These are phyloP conservation scores for Monilinia vaccinii-corymbosi DNA, from an alignment of 2,329 filamentous ascomycete genomes.

Conservation along the genomic window DNA sequence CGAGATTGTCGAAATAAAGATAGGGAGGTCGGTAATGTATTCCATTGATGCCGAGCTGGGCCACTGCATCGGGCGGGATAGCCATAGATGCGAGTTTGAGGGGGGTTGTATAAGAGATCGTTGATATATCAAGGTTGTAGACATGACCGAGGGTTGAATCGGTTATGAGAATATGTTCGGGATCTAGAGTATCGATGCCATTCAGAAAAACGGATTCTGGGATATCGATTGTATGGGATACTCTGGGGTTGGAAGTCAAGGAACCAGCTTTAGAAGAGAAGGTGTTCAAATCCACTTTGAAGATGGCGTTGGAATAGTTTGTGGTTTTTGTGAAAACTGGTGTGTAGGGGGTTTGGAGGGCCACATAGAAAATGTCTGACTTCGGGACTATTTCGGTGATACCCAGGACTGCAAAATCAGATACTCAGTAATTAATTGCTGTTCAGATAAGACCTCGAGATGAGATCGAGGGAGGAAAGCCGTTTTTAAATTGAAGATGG, in stretches of 20 bases:
- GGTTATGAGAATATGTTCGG: constrained; percentile 16
- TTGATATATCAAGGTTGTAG: constrained; percentile 19
- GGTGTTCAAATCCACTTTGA: constrained; percentile 18
- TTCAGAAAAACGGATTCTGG: constrained; percentile 18
- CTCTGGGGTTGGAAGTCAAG: not conserved
- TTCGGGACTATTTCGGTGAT: constrained; percentile 23
- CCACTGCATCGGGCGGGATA: not conserved
- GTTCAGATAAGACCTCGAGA: not conserved
- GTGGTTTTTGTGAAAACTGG: constrained; percentile 21
- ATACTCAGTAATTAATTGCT: not conserved
- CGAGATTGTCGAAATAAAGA: constrained; percentile 25
- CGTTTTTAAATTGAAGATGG: not conserved
- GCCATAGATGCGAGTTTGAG: constrained; percentile 23
- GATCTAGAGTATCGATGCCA: constrained; percentile 19
- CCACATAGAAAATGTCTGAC: constrained; percentile 25
- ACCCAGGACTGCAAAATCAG: not conserved
- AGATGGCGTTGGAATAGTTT: constrained; percentile 17
- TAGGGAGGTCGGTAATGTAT: constrained; percentile 16
- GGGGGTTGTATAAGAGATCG: constrained; percentile 17
- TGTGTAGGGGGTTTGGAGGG: constrained; percentile 23
- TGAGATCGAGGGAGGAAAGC: not conserved
- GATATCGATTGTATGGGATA: constrained; percentile 11
- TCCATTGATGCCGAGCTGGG: constrained; percentile 22
- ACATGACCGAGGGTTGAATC: constrained; percentile 21
- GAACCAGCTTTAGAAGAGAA: not conserved